Evolutionary conservation across 192 early-diverging fungal species (phyloP), one percentile per base, ranked within the genome.

Genomic region (Pecoramyces ruminantium): DNA sequence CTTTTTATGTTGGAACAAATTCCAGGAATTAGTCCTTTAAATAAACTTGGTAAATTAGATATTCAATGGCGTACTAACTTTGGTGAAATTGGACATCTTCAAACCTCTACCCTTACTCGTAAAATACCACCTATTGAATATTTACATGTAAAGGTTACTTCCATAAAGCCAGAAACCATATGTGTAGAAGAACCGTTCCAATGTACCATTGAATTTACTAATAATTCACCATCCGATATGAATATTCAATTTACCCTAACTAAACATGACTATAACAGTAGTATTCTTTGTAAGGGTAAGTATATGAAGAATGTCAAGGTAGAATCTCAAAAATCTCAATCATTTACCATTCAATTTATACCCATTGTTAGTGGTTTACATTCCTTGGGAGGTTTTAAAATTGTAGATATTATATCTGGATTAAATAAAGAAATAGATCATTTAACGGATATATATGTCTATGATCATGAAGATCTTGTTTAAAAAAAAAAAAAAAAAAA

Each of bases 61-160:
- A 98, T 98, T 80, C 86, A 93, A n/a, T 98, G 97, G 97, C 87
- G 94, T 38, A 92, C 94, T n/a, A 88, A 90, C 16, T 92, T 96
- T 79, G 96, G 97, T 30, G 94, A 95, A 84, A 88, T 92, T 0
- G 97, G 96, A 0, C 89, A 96, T 13, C 85, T 97, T 79, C 96
- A 98, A 86, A 98, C 97, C 38, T 93, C 94, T 21, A 96, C 97
- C 85, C 86, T 98, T 51, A 86, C 91, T 81, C 92, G 96, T 67
- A 97, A 96, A 86, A 88, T 94, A 15, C 91, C 93, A 0, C 83
- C 89, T 15, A 83, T 94, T 83, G 93, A 95, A 21, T 90, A 92
- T 13, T 87, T 94, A 81, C 89, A 93, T 27, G 84, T 96, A 0
- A 84, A 87, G 28, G 88, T 92, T 0, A 80, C 89, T 77, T 83